phyloP scores from a whole-genome alignment of 768 basidiomycete genomes.

The Suillus cothurnatus region DNA sequence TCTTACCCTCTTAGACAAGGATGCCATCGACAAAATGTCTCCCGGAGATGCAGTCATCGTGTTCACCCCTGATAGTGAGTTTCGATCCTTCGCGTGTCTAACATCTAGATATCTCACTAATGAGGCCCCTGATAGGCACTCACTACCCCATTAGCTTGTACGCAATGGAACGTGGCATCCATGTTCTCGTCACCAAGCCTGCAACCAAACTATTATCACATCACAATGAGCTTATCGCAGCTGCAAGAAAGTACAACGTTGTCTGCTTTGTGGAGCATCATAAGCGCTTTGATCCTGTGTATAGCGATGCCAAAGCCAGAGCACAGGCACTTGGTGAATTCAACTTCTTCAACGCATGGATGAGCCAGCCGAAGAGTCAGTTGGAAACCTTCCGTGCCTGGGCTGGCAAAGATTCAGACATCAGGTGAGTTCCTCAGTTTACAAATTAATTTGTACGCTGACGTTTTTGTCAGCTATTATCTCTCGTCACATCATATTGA shows the following conservation, averaged over 20 bases:
- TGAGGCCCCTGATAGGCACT: conserved; percentile 50
- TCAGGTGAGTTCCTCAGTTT: conserved; percentile 52
- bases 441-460: not conserved
- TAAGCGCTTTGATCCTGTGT: conserved; percentile 90
- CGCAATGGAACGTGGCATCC: conserved; percentile 82
- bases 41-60: conserved; percentile 90
- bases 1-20: conserved; percentile 60
- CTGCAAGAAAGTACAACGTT: conserved; percentile 78
- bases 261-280: conserved; percentile 95
- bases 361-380: conserved; percentile 96
- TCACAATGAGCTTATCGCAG: conserved; percentile 75
- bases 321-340: conserved; percentile 82
- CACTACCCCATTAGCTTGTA: conserved; percentile 86
- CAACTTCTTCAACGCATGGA: conserved; percentile 96
- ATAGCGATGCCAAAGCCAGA: conserved; percentile 85
- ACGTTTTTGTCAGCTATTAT: conserved; percentile 65
- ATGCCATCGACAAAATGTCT: conserved; percentile 73
- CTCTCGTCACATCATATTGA: conserved; percentile 95
- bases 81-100: not conserved
- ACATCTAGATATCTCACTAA: not conserved
- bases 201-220: conserved; percentile 85
- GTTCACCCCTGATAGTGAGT: conserved; percentile 88
- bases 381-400: conserved; percentile 93
- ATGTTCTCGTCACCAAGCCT: conserved; percentile 93
- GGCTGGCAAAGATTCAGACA: conserved; percentile 94